Base-by-base conservation (phyloP, 108 stramenopile species). In the Thalassiosira profunda region DNA sequence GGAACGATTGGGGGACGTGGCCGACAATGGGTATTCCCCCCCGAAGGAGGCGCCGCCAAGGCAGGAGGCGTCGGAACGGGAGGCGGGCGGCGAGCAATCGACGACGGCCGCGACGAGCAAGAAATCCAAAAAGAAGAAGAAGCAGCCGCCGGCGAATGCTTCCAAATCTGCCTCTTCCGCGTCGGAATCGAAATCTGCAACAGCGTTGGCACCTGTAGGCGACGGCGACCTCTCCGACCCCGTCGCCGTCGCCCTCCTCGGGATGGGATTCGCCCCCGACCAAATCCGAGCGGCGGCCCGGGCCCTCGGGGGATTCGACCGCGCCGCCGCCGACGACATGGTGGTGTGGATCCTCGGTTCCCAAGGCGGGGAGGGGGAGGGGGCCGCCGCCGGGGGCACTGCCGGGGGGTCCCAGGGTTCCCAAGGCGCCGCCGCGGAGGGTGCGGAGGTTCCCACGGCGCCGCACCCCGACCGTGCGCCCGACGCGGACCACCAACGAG, bases 331-430 rank as follows among this genome's bases (percentile, higher is more conserved):
- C 3, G 93, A 94, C 62, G 88, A 91, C 46, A 69, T 92, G 67
- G 89, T 94, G 23, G 79, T 85, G 53, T 90, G 89, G 89, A 94
- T 94, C 58, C 74, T 94, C 9, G 83, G 76, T 49, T 4, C 69
- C 34, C 58, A 64, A 33, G 23, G 51, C 17, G 36, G 42, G 34
- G 62, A 51, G 46, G 43, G 48, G 41, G 57, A 60, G 20, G 58
- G 37, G 51, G 70, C 66, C 10, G 43, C 21, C 28, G 75, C 59
- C 10, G 36, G 56, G 15, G 47, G 41, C 26, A 51, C 70, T 34
- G 59, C 57, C 0, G 70, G 77, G 40, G 86, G 60, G 58, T 76
- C 68, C 10, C 72, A 58, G 2, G 45, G 76, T 67, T 69, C 80
- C 46, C 84, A 62, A 35, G 73, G 85, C 65, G 82, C 72, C 52